Evolutionary conservation across 2,329 filamentous ascomycete genomes (phyloP), one percentile per base, ranked within the genome.

Genomic region (Fusarium cyanostomum): DNA sequence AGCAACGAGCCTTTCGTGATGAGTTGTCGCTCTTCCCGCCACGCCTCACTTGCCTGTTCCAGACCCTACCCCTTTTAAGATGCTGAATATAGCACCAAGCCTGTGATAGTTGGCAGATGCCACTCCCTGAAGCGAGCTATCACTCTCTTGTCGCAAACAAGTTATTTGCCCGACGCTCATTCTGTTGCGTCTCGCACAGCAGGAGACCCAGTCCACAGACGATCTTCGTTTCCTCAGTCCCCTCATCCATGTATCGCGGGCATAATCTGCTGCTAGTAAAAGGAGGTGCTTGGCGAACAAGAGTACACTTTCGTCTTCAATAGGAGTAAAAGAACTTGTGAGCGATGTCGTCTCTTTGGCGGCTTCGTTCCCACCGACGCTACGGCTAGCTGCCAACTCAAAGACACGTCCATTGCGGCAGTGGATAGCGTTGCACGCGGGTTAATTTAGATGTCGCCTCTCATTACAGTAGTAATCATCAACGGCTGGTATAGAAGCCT

Each of bases 241-340:
- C 55, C 57, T 43, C 43, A 63, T 63, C 52, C 58, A 65, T 63
- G 57, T 48, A 51, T 58, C 51, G 52, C 53, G 54, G 67, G 53
- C 67, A 68, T 68, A 66, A 55, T 50, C 52, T 53, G 51, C 46
- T 66, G 56, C 52, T 66, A 42, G 49, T 66, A 70, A 70, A 70
- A 70, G 67, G 67, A 70, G 67, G 60, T 63, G 65, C 67, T 63
- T 63, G 57, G 61, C 62, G 44, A 62, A 56, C 46, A 15, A 39
- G 21, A 21, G 21, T 21, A 21, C n/a, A 21, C 21, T 21, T 21
- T 6, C 21, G 4, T 42, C 35, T 52, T 24, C 42, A 39, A 42
- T 46, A 18, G 41, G 53, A 62, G 45, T 61, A 62, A 61, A 61
- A 62, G 41, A 53, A 55, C 54, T 45, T 55, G 53, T 62, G 42